phyloP scores from a whole-genome alignment of 202 grass and related monocot species.

The Saccharum hybrid region DNA sequence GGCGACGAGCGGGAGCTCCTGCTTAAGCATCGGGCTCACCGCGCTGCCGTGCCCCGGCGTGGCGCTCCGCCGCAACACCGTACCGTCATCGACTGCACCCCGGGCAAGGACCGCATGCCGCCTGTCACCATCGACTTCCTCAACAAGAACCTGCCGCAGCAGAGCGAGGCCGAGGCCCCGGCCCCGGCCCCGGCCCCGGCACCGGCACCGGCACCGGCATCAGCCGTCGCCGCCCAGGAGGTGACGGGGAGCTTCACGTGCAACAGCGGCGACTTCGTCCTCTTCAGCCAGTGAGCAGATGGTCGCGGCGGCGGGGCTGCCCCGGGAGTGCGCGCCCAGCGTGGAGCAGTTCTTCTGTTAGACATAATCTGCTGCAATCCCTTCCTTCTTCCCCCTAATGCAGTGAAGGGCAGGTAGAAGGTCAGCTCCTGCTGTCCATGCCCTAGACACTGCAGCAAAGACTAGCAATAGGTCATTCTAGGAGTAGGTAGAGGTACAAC shows the following conservation, averaged over 20 bases:
- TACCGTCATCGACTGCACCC: conserved; percentile 16
- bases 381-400: too few relatives aligned
- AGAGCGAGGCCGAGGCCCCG: too few relatives aligned
- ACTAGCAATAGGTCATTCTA: too few relatives aligned
- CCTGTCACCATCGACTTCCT: conserved; percentile 12
- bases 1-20: background rate
- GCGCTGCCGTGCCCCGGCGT: background rate
- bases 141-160: background rate
- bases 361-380: too few relatives aligned
- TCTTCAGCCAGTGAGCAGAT: background rate
- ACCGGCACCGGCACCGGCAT: too few relatives aligned
- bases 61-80: background rate
- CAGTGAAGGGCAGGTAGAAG: too few relatives aligned
- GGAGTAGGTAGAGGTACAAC: too few relatives aligned
- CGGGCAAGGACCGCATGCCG: background rate
- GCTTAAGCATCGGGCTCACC: background rate
- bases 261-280: background rate
- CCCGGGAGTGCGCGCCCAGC: background rate
- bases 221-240: background rate
- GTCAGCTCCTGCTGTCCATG: too few relatives aligned
- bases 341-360: background rate
- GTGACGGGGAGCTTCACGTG: background rate
- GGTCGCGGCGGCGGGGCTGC: background rate
- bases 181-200: too few relatives aligned
- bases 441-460: too few relatives aligned